Conservation (phyloP, 2,329 filamentous ascomycete genomes). For the Stachybotrys chartarum region DNA sequence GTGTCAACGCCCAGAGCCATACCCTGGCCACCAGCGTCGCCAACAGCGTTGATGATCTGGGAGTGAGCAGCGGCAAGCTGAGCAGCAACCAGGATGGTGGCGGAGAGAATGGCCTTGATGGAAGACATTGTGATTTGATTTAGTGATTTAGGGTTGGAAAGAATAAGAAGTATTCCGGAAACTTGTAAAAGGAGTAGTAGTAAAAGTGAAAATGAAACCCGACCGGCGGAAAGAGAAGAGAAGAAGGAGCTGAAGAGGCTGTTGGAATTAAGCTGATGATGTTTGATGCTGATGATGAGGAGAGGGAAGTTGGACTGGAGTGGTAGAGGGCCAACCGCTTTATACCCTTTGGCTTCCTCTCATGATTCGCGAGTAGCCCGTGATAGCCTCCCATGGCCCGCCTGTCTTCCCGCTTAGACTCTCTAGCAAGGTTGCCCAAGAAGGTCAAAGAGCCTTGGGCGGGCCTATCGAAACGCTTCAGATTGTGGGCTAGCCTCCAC, state of each 20-base stretch:
- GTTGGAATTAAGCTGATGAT: not conserved
- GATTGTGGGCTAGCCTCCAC: not conserved
- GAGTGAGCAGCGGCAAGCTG: slow-evolving; percentile 53
- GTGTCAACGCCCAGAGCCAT: slow-evolving; percentile 44
- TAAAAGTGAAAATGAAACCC: not conserved
- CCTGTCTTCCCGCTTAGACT: not conserved
- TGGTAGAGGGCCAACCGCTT: not conserved
- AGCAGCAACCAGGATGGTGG: slow-evolving; percentile 10
- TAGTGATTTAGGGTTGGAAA: not conserved
- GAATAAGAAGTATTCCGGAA: not conserved
- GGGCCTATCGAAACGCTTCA: not conserved
- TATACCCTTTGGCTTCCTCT: not conserved
- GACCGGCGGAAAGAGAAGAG: not conserved
- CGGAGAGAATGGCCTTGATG: slow-evolving; percentile 1
- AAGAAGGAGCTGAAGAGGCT: not conserved
- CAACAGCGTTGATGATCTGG: slow-evolving; percentile 51
- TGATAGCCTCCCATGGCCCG: not conserved
- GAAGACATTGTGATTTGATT: not conserved
- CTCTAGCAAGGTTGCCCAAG: not conserved
- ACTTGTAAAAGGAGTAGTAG: not conserved
- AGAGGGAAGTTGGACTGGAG: not conserved
- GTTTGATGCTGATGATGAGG: not conserved
- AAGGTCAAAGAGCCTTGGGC: not conserved
- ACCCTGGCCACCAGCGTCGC: slow-evolving; percentile 50
- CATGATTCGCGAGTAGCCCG: not conserved